Evolutionary conservation across 192 early-diverging fungal species (phyloP).

Genomic region (Entrophospora sp.): DNA sequence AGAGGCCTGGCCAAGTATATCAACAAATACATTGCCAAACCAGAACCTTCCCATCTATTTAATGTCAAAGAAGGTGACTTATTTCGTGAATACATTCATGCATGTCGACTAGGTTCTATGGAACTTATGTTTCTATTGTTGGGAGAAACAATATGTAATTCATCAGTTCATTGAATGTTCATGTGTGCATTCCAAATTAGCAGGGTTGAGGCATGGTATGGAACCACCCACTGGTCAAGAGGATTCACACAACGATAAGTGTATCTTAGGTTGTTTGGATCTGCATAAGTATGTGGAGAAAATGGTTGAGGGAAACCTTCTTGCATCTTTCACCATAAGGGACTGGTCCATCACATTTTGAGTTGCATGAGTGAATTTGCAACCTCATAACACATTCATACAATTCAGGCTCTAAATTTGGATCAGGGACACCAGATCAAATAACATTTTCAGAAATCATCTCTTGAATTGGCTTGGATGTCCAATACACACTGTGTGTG

Average conservation of each 20-base stretch:
- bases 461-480: not conserved
- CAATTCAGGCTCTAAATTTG: not conserved
- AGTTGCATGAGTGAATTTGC: not conserved
- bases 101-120: not conserved
- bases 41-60: not conserved
- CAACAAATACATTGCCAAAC: not conserved
- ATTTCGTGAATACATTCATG: not conserved
- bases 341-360: not conserved
- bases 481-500: not conserved
- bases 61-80: not conserved
- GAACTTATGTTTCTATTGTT: not conserved
- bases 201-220: not conserved
- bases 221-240: not conserved
- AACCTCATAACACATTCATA: not conserved
- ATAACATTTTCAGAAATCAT: conserved; percentile 2
- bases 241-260: not conserved
- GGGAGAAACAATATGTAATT: not conserved
- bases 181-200: not conserved
- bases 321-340: not conserved
- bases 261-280: not conserved
- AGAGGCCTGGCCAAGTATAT: not conserved
- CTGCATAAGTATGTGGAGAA: not conserved
- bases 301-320: not conserved
- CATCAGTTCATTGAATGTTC: not conserved
- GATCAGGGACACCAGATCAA: not conserved